A percentile compares a stretch with the other conserved stretches of the same genome.
Conservation (phyloP, 2,329 filamentous ascomycete species). For the Cordyceps cicadae region DNA sequence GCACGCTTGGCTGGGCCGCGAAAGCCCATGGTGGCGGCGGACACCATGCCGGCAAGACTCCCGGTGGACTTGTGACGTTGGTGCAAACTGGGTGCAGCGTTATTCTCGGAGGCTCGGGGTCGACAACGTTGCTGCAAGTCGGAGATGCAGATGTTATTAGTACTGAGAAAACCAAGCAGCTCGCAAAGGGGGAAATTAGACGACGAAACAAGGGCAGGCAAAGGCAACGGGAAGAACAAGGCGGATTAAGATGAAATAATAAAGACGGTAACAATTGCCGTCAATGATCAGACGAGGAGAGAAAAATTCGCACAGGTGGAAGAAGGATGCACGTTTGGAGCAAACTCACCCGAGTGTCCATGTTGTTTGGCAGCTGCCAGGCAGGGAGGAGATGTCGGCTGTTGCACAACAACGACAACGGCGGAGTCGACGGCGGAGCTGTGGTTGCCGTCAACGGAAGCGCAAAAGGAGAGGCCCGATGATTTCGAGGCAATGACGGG, state of each 20-base stretch:
- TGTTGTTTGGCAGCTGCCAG: conserved; percentile 18
- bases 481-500: neutral
- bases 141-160: conserved; percentile 5
- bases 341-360: conserved; percentile 29
- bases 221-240: conserved; percentile 3
- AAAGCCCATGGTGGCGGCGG: conserved; percentile 21
- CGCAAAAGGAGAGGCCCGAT: neutral
- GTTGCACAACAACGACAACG: conserved; percentile 4
- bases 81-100: conserved; percentile 48
- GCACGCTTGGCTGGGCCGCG: conserved; percentile 58
- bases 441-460: neutral
- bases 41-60: conserved; percentile 35
- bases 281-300: conserved; percentile 4
- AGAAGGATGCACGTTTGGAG: conserved; percentile 5
- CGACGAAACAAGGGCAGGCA: neutral
- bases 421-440: conserved; percentile 10
- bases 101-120: conserved; percentile 45
- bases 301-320: neutral
- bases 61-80: conserved; percentile 76
- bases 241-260: neutral
- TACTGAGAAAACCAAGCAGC: neutral
- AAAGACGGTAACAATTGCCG: conserved; percentile 9
- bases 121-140: conserved; percentile 27
- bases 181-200: conserved; percentile 10
- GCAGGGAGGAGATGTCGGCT: conserved; percentile 8